Conservation (phyloP, 139 green algal genomes). For the Eudorina sp. region DNA sequence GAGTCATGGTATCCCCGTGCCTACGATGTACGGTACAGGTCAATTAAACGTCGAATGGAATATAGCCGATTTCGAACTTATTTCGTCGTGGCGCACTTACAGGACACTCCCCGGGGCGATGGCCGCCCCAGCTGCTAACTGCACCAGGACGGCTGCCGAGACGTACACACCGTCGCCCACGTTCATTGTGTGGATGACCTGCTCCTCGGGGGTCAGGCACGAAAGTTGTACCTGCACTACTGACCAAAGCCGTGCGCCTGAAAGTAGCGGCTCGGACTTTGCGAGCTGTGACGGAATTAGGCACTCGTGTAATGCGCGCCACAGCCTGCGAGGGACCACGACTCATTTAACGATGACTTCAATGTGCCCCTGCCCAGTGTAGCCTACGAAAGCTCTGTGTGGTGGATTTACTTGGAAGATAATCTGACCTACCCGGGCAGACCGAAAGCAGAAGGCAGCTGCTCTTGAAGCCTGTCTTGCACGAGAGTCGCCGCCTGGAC, state of each 20-base stretch:
- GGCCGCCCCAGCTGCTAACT: not conserved
- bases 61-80: too few relatives aligned
- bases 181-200: conserved; percentile 14
- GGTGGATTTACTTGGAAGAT: not conserved
- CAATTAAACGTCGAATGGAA: too few relatives aligned
- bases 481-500: conserved; percentile 22
- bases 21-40: too few relatives aligned
- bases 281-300: not conserved
- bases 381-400: not conserved
- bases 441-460: conserved; percentile 15
- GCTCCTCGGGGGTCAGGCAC: conserved; percentile 22
- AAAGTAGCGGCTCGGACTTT: not conserved
- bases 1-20: not conserved
- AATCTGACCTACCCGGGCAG: conserved; percentile 17
- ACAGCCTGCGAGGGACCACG: conserved; percentile 1
- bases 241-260: conserved; percentile 5
- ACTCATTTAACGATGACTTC: too few relatives aligned
- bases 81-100: too few relatives aligned
- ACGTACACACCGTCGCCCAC: conserved; percentile 38
- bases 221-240: conserved; percentile 38
- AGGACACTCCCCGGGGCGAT: conserved; percentile 6
- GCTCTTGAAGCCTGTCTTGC: conserved; percentile 26
- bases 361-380: too few relatives aligned
- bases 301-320: not conserved
- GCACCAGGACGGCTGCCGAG: conserved; percentile 13